phyloP scores from a whole-genome alignment of 805 yeast genomes.

The Tetrapisispora pingtungensis region DNA sequence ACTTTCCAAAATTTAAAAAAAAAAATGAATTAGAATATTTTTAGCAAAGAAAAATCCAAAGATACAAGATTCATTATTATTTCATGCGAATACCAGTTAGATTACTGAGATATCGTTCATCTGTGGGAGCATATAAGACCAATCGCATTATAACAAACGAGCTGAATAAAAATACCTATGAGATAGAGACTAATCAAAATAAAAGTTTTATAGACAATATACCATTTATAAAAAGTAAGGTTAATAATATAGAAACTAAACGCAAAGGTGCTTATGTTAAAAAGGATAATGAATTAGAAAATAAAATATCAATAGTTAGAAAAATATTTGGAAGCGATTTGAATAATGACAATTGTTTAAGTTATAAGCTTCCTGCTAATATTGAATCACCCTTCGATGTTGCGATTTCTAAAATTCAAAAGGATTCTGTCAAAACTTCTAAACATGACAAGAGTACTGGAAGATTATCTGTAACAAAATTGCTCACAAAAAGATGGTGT shows the following conservation, averaged over 20 bases:
- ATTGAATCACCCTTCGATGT: constrained; percentile 15
- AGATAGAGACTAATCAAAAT: neutral
- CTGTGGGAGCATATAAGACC: neutral
- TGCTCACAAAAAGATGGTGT: constrained; percentile 57
- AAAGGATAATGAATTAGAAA: constrained; percentile 7
- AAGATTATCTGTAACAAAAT: constrained; percentile 41
- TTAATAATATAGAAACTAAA: neutral
- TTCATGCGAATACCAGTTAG: neutral
- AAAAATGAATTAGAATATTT: neutral
- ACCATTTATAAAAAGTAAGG: neutral
- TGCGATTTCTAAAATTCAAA: neutral
- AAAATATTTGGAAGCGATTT: constrained; percentile 14
- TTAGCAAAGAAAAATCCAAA: no score
- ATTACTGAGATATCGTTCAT: neutral
- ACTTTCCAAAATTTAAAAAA: neutral
- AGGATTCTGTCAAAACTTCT: neutral
- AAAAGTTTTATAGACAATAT: neutral
- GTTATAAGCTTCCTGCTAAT: constrained; percentile 10
- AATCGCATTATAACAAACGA: neutral
- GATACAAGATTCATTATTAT: neutral
- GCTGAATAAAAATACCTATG: neutral
- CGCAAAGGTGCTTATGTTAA: constrained; percentile 2
- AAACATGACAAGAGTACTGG: constrained; percentile 1
- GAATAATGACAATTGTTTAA: constrained; percentile 9
- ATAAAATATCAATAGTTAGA: constrained; percentile 12